These are phyloP conservation scores for Jimgerdemannia lactiflua DNA, from an alignment of 192 early-diverging fungal species.

Conservation along the genomic window DNA sequence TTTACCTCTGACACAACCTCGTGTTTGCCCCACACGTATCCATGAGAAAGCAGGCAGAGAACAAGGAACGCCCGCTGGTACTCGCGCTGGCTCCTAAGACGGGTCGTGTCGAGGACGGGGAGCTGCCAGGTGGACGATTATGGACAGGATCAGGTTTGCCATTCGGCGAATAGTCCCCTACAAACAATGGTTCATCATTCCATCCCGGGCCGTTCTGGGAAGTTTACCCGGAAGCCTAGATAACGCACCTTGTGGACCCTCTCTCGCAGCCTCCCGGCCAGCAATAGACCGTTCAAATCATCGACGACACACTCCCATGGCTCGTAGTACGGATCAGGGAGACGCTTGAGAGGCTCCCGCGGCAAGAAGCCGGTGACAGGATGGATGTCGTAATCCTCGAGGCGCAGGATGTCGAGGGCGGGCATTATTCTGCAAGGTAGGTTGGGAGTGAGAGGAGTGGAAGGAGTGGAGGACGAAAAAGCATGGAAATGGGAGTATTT, in stretches of 20 bases:
- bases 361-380: slow-evolving; percentile 88
- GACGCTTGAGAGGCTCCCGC: slow-evolving; percentile 62
- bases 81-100: slow-evolving; percentile 62
- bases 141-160: no score
- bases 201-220: no score
- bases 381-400: slow-evolving; percentile 83
- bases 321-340: slow-evolving; percentile 76
- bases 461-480: not conserved
- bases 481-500: not conserved
- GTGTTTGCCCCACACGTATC: slow-evolving; percentile 89
- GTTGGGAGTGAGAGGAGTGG: slow-evolving; percentile 11
- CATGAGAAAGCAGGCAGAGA: slow-evolving; percentile 86
- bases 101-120: slow-evolving; percentile 64
- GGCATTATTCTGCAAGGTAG: slow-evolving; percentile 6
- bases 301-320: slow-evolving; percentile 88
- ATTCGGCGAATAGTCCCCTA: not conserved
- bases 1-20: slow-evolving; percentile 67
- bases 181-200: not conserved
- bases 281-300: slow-evolving; percentile 68
- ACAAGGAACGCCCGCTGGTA: slow-evolving; percentile 85
- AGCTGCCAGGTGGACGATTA: slow-evolving; percentile 41
- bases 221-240: not conserved
- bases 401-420: slow-evolving; percentile 25
- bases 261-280: slow-evolving; percentile 66
- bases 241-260: slow-evolving; percentile 62